Percentiles rank a stretch among this genome's conserved stretches.
These are phyloP conservation scores for Huntiella decipiens DNA, from an alignment of 2,329 filamentous ascomycete genomes.

Conservation along the genomic window DNA sequence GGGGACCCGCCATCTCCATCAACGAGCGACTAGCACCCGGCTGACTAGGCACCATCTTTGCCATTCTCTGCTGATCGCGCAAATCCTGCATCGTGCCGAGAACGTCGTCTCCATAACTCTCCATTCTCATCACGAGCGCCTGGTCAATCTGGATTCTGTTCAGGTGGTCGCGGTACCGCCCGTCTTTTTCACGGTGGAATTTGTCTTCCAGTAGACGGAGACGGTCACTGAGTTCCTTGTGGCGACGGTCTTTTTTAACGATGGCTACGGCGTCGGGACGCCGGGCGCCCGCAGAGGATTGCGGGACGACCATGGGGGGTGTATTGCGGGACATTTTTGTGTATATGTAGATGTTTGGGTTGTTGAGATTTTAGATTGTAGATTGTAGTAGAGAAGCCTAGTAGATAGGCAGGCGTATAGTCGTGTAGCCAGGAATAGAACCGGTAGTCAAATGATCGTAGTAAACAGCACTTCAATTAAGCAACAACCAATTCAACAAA, in stretches of 20 bases:
- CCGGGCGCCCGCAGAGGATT: slow-evolving; percentile 14
- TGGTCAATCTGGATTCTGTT: slow-evolving; percentile 86
- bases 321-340: slow-evolving; percentile 1
- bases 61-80: slow-evolving; percentile 28
- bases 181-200: slow-evolving; percentile 64
- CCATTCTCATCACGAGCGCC: slow-evolving; percentile 65
- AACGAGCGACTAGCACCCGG: slow-evolving; percentile 32
- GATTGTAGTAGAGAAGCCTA: too few species aligned
- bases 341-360: background rate
- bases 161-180: slow-evolving; percentile 73
- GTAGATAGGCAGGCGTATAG: too few species aligned
- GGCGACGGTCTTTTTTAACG: slow-evolving; percentile 81
- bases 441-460: too few species aligned
- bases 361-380: too few species aligned
- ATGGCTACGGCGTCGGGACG: slow-evolving; percentile 24
- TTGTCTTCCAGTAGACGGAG: slow-evolving; percentile 56
- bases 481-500: too few species aligned
- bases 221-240: slow-evolving; percentile 63
- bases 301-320: slow-evolving; percentile 14
- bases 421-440: too few species aligned
- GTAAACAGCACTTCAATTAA: too few species aligned
- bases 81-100: slow-evolving; percentile 52
- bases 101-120: slow-evolving; percentile 56
- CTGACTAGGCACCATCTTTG: slow-evolving; percentile 24
- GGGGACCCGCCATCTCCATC: slow-evolving; percentile 59